Evolutionary conservation across 2,329 filamentous ascomycete species (phyloP).

Genomic region (Pseudogymnoascus sp.): DNA sequence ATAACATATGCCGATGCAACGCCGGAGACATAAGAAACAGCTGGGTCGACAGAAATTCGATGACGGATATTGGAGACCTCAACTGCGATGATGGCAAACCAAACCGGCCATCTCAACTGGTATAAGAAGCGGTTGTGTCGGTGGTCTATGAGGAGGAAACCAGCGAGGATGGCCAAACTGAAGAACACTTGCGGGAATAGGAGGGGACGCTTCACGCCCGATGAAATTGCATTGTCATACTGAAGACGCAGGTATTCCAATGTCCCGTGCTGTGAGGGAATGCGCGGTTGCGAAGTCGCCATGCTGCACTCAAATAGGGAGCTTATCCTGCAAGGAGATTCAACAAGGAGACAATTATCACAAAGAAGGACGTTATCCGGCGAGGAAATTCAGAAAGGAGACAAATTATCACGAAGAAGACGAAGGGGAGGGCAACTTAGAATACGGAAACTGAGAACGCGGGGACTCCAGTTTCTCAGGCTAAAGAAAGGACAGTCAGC

Average conservation of each 20-base stretch:
- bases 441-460: background rate
- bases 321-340: background rate
- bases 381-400: background rate
- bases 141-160: constrained; percentile 51
- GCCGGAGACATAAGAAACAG: constrained; percentile 41
- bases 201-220: constrained; percentile 38
- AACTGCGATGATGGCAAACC: constrained; percentile 35
- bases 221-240: constrained; percentile 20
- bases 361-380: background rate
- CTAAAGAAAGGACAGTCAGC: background rate
- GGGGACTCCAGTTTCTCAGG: background rate
- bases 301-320: background rate
- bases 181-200: constrained; percentile 44
- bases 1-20: constrained; percentile 43
- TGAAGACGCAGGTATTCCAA: background rate
- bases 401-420: background rate
- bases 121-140: constrained; percentile 41
- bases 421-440: background rate
- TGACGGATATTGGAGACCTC: constrained; percentile 35
- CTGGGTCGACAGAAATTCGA: constrained; percentile 44
- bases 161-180: constrained; percentile 37
- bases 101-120: constrained; percentile 40
- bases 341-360: background rate
- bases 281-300: background rate
- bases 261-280: background rate